phyloP scores from a whole-genome alignment of 768 basidiomycete genomes.

The Serendipita sp. region DNA sequence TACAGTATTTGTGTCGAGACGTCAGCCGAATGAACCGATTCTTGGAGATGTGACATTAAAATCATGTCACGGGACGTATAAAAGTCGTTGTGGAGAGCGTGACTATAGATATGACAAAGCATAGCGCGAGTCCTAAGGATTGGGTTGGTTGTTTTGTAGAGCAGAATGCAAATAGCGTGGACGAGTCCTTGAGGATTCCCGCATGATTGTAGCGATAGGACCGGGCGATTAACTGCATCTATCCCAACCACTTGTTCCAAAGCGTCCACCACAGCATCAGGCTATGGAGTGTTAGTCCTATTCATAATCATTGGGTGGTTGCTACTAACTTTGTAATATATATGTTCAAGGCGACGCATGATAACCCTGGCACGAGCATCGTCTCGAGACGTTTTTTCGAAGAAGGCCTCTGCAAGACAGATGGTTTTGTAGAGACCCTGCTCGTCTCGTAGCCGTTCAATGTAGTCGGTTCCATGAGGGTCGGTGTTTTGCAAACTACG shows the following conservation, averaged over 20 bases:
- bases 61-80: conserved; percentile 96
- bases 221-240: conserved; percentile 42
- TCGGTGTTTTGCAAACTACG: conserved; percentile 95
- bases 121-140: conserved; percentile 92
- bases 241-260: conserved; percentile 57
- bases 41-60: conserved; percentile 96
- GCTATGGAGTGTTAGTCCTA: conserved; percentile 35
- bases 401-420: conserved; percentile 81
- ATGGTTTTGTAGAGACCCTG: conserved; percentile 87
- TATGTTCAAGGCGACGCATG: conserved; percentile 92
- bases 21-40: conserved; percentile 89
- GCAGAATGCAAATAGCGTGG: conserved; percentile 74
- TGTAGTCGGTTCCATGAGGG: conserved; percentile 97
- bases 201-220: conserved; percentile 40
- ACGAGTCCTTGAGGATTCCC: conserved; percentile 60
- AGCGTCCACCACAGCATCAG: conserved; percentile 81
- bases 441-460: conserved; percentile 92
- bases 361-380: conserved; percentile 78
- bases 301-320: background rate
- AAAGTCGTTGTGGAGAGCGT: conserved; percentile 92
- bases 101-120: conserved; percentile 94
- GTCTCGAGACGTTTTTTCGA: conserved; percentile 60
- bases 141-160: conserved; percentile 85
- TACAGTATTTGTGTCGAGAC: conserved; percentile 95
- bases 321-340: conserved; percentile 78